Conservation (phyloP, 176 grass and related monocot genomes). For the Raddia distichophylla region DNA sequence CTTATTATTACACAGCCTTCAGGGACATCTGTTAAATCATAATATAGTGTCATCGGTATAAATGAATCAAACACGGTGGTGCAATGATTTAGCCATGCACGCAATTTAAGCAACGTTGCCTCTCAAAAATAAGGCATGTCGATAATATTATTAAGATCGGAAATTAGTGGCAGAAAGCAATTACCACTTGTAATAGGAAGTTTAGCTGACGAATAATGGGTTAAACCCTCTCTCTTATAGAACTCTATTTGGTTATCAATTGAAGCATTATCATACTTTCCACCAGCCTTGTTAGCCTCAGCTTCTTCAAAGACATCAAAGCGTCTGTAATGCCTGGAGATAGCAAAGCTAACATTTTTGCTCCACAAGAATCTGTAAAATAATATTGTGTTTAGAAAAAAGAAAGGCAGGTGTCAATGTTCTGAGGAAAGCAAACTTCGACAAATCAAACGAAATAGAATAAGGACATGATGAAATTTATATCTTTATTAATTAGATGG, state of each 20-base stretch:
- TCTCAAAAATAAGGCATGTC: background rate
- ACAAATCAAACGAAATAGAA: conserved; percentile 12
- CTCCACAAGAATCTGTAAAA: conserved; percentile 94
- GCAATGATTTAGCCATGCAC: background rate
- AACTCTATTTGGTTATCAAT: conserved; percentile 95
- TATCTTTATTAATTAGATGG: conserved; percentile 13
- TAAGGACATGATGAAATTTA: conserved; percentile 7
- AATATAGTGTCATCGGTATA: background rate
- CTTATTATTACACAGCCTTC: conserved; percentile 96
- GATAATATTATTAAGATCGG: conserved; percentile 10
- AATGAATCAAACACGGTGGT: background rate
- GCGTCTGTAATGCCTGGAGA: conserved; percentile 96
- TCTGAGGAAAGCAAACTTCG: background rate
- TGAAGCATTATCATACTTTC: conserved; percentile 95
- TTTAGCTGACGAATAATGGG: conserved; percentile 83
- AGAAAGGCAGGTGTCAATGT: conserved; percentile 31
- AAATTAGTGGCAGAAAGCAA: conserved; percentile 11
- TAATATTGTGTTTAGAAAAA: conserved; percentile 21
- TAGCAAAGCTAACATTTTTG: conserved; percentile 81
- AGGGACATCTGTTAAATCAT: conserved; percentile 79
- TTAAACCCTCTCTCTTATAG: conserved; percentile 95
- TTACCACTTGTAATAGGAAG: conserved; percentile 97
- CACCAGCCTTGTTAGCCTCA: conserved; percentile 96
- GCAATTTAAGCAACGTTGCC: background rate
- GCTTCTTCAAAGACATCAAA: conserved; percentile 99